These are phyloP conservation scores for Sporisorium scitamineum DNA, from an alignment of 1,284 basidiomycete species.

Conservation along the genomic window DNA sequence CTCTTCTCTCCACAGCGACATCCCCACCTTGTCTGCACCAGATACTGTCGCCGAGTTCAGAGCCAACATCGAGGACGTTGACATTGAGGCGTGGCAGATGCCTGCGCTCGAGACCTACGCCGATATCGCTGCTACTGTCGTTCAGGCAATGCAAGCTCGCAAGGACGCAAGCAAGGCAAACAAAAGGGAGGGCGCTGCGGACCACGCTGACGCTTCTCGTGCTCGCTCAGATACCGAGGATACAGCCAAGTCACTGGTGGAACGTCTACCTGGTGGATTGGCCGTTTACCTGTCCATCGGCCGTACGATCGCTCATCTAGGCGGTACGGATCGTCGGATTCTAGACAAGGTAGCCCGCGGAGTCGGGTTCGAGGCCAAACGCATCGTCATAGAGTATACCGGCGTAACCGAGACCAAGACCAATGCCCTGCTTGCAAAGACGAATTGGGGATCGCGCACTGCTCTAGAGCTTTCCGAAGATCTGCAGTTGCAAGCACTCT, in stretches of 20 bases:
- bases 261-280: conserved; percentile 47
- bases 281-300: conserved; percentile 58
- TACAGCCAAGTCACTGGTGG: conserved; percentile 35
- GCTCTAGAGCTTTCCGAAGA: conserved; percentile 60
- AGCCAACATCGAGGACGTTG: conserved; percentile 54
- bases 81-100: conserved; percentile 60
- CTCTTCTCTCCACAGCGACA: conserved; percentile 18
- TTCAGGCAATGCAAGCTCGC: conserved; percentile 4
- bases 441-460: conserved; percentile 52
- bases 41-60: conserved; percentile 45
- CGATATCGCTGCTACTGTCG: conserved; percentile 22
- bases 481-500: conserved; percentile 40
- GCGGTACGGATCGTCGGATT: conserved; percentile 52
- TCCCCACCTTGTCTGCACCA: conserved; percentile 22
- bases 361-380: conserved; percentile 55
- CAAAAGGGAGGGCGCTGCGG: not conserved
- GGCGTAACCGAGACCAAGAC: conserved; percentile 39
- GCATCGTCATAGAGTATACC: conserved; percentile 54
- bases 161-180: not conserved
- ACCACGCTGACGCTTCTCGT: not conserved
- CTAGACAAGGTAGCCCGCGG: conserved; percentile 54
- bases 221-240: not conserved
- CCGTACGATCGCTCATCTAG: conserved; percentile 50
- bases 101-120: conserved; percentile 42
- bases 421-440: conserved; percentile 27